Evolutionary conservation across 2,329 filamentous ascomycete genomes (phyloP).

Genomic region (Diaporthe citrichinensis): DNA sequence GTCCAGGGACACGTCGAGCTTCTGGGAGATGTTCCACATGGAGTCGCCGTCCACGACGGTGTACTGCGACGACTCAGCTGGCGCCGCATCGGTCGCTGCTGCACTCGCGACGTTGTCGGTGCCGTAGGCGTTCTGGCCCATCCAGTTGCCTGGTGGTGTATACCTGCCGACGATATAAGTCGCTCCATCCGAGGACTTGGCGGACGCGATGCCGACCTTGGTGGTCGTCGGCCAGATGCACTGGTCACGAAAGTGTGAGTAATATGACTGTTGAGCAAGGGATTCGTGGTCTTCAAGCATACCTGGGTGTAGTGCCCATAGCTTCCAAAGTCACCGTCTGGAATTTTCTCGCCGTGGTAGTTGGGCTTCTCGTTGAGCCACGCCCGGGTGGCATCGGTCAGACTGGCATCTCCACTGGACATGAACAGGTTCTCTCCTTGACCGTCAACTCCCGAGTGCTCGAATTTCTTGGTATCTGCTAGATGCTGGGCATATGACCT

Average conservation of each 20-base stretch:
- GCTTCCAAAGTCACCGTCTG: slow-evolving; percentile 37
- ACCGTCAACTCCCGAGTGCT: slow-evolving; percentile 19
- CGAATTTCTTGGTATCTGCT: slow-evolving; percentile 1
- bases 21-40: background rate
- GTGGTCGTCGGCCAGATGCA: slow-evolving; percentile 41
- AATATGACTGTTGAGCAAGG: background rate
- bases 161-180: slow-evolving; percentile 41
- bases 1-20: slow-evolving; percentile 7
- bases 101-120: background rate
- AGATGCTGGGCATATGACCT: slow-evolving; percentile 8
- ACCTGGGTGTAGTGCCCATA: slow-evolving; percentile 41
- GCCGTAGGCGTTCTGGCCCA: slow-evolving; percentile 8
- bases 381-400: slow-evolving; percentile 13
- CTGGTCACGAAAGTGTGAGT: background rate
- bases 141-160: slow-evolving; percentile 36
- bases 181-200: slow-evolving; percentile 34
- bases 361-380: slow-evolving; percentile 40
- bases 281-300: background rate
- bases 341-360: slow-evolving; percentile 41
- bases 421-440: slow-evolving; percentile 40
- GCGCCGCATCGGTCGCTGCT: no score
- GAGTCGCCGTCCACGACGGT: slow-evolving; percentile 6
- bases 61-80: background rate
- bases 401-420: slow-evolving; percentile 6
- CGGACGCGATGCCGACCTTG: slow-evolving; percentile 39